A percentile compares a stretch with the other conserved stretches of the same genome.
Conservation (phyloP, 306 rosid species). For the Sindora glabra region DNA sequence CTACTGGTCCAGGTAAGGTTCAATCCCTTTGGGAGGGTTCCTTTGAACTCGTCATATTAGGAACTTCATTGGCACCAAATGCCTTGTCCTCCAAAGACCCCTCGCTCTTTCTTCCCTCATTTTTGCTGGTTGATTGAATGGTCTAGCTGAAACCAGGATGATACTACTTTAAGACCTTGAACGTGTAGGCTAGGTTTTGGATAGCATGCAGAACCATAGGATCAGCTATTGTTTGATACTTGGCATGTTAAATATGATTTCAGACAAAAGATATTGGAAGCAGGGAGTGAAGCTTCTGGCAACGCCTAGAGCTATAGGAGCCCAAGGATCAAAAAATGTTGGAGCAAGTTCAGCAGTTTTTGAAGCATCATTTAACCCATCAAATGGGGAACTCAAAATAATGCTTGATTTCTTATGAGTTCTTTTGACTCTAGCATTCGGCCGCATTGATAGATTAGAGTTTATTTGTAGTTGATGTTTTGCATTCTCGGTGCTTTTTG, state of each 20-base stretch:
- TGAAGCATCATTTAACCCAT: conserved; percentile 63
- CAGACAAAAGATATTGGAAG: conserved; percentile 90
- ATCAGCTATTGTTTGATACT: not conserved
- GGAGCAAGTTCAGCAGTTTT: conserved; percentile 37
- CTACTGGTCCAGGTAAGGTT: conserved; percentile 82
- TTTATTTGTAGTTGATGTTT: not conserved
- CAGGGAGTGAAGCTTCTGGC: conserved; percentile 88
- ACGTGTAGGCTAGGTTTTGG: not conserved
- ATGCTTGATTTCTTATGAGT: conserved; percentile 34
- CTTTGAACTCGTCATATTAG: not conserved
- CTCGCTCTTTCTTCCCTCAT: not conserved
- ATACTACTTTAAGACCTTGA: not conserved
- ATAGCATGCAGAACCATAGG: not conserved
- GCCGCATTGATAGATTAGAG: not conserved
- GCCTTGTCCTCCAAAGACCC: not conserved
- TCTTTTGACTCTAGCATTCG: not conserved
- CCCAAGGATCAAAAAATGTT: conserved; percentile 4
- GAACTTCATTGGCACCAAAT: not conserved
- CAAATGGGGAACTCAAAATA: conserved; percentile 45
- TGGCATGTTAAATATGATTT: conserved; percentile 12
- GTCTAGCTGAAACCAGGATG: not conserved
- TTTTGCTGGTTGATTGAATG: not conserved
- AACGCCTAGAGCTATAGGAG: conserved; percentile 50
- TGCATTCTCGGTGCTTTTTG: not conserved
- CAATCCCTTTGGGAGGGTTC: not conserved